Evolutionary conservation across 306 rosid species (phyloP).

Genomic region (Malus sylvestris): DNA sequence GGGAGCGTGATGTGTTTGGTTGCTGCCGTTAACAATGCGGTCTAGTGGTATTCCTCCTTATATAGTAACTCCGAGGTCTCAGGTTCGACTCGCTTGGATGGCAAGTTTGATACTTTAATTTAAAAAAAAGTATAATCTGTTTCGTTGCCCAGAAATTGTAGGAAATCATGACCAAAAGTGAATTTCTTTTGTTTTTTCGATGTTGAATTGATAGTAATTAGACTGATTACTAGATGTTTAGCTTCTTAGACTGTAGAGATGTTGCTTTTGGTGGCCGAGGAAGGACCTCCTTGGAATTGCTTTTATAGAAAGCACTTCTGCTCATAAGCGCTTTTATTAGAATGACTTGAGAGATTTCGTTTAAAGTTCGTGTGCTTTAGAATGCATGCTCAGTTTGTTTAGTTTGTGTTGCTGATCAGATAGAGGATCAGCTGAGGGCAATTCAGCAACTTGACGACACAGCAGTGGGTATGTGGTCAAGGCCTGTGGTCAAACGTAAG

Average conservation of each 20-base stretch:
- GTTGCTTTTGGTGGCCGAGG: background rate
- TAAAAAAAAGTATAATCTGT: background rate
- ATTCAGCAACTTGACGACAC: slow-evolving; percentile 47
- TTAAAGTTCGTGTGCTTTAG: background rate
- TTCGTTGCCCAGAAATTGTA: slow-evolving; percentile 6
- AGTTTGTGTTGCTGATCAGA: slow-evolving; percentile 23
- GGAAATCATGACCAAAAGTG: background rate
- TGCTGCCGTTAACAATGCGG: background rate
- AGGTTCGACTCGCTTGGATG: background rate
- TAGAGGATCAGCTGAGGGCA: slow-evolving; percentile 46
- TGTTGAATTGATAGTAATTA: background rate
- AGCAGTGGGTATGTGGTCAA: slow-evolving; percentile 74
- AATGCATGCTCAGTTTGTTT: background rate
- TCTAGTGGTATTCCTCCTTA: background rate
- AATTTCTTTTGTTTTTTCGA: background rate
- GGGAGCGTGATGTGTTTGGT: background rate
- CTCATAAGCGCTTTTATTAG: no score
- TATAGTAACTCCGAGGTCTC: background rate
- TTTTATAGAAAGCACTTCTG: background rate
- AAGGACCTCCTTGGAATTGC: background rate
- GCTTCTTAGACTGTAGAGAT: background rate
- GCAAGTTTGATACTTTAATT: background rate
- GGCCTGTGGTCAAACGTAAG: slow-evolving; percentile 77
- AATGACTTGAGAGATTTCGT: background rate
- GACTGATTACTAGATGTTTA: background rate